A percentile compares a stretch with the other conserved stretches of the same genome.
phyloP scores from a whole-genome alignment of 352 stramenopile genomes.

The Globisporangium canariense region DNA sequence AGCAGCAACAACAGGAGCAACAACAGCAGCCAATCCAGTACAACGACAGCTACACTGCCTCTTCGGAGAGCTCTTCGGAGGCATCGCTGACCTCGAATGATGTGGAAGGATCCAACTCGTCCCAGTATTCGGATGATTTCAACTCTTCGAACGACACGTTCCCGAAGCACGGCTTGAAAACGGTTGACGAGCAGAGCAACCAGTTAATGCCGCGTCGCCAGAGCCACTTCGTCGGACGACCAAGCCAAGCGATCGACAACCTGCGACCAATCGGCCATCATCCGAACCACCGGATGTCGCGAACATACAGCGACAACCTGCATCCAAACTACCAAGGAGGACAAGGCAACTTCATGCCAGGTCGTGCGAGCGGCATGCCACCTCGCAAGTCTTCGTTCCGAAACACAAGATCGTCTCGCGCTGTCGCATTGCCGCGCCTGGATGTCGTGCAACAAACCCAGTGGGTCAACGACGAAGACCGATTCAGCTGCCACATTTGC shows the following conservation, averaged over 20 bases:
- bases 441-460: constrained; percentile 78
- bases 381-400: constrained; percentile 77
- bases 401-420: constrained; percentile 67
- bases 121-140: constrained; percentile 61
- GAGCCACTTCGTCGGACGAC: constrained; percentile 23
- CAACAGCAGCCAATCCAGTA: constrained; percentile 35
- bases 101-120: constrained; percentile 64
- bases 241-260: constrained; percentile 41
- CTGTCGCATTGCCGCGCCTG: constrained; percentile 65
- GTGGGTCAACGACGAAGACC: constrained; percentile 85
- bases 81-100: constrained; percentile 67
- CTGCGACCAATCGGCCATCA: constrained; percentile 52
- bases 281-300: constrained; percentile 35
- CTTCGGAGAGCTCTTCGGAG: constrained; percentile 60
- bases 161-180: constrained; percentile 65
- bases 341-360: constrained; percentile 19
- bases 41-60: constrained; percentile 67
- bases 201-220: constrained; percentile 39
- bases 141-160: constrained; percentile 54
- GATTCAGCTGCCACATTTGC: constrained; percentile 85
- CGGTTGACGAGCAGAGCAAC: constrained; percentile 68
- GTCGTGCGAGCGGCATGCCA: constrained; percentile 24
- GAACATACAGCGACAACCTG: constrained; percentile 42
- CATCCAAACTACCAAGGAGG: constrained; percentile 26
- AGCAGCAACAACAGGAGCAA: constrained; percentile 30